Evolutionary conservation across 2,329 filamentous ascomycete genomes (phyloP), one percentile per base, ranked within the genome.

Genomic region (Pseudophaeomoniella oleicola): DNA sequence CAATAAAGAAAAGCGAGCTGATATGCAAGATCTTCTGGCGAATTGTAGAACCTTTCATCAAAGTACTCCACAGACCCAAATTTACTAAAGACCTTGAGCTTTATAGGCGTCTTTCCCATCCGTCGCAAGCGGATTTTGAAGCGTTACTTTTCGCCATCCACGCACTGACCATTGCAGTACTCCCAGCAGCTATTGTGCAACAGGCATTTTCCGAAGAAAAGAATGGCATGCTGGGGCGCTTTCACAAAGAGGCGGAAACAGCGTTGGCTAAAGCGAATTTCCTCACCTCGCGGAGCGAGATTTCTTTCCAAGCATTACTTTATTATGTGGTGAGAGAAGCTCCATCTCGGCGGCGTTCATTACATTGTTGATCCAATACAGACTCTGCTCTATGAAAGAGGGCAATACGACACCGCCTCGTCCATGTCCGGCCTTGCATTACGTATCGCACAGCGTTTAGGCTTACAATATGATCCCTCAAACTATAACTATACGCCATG

Each of bases 401-500:
- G 13, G 13, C 30, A 16, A 5, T 32, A 32, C 13, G 30, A 32
- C 13, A 16, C 14, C 13, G 30, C 30, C 17, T 32, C 30, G 10
- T 5, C 30, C 5, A n/a, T 32, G 5, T 15, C 17, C 5, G 30
- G 30, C 30, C 17, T 32, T 10, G 30, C 30, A 14, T n/a, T 32
- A 5, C 30, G 30, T 14, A 6, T 32, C 5, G 30, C 30, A 32
- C 30, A 32, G 13, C 30, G 30, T 14, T 14, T 32, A 6, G 30
- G 30, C 30, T 32, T 32, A 16, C 14, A 32, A 15, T 16, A 32
- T 32, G 30, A 32, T 14, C 30, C 30, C 14, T 5, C 5, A 14
- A n/a, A 32, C 30, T 32, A 15, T 32, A 32, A 32, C 13, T 32
- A 15, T 14, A 15, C 30, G 13, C 30, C 30, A 16, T 32, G 30